These are phyloP conservation scores for Paxillus rubicundulus DNA, from an alignment of 768 basidiomycete genomes.

Conservation along the genomic window DNA sequence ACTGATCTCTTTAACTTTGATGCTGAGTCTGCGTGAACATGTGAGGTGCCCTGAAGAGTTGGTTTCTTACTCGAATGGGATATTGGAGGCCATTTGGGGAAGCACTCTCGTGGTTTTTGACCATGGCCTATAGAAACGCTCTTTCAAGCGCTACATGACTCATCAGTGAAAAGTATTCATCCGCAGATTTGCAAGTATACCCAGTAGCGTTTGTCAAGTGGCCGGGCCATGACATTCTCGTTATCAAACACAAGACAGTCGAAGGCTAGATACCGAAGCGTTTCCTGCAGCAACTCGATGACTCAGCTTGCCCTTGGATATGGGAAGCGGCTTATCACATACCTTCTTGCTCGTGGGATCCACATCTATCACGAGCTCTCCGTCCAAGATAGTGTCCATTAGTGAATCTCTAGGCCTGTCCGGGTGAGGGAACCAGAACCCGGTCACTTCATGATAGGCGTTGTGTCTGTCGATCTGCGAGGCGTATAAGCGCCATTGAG, in stretches of 20 bases:
- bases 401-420: constrained; percentile 67
- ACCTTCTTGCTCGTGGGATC: constrained; percentile 75
- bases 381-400: constrained; percentile 83
- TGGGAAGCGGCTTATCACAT: constrained; percentile 23
- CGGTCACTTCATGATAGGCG: constrained; percentile 67
- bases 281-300: constrained; percentile 52
- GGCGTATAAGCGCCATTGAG: constrained; percentile 1
- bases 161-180: constrained; percentile 4
- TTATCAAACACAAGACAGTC: constrained; percentile 88
- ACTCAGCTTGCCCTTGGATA: background rate
- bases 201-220: constrained; percentile 86
- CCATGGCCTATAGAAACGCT: constrained; percentile 84
- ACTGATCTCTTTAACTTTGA: constrained; percentile 84
- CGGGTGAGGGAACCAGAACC: constrained; percentile 88
- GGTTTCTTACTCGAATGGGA: constrained; percentile 79
- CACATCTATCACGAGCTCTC: constrained; percentile 89
- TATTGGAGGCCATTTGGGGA: constrained; percentile 57
- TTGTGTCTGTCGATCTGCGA: constrained; percentile 93
- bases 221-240: constrained; percentile 80
- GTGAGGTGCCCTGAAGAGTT: constrained; percentile 1
- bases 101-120: constrained; percentile 63
- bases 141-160: constrained; percentile 47
- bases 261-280: constrained; percentile 80
- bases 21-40: constrained; percentile 43
- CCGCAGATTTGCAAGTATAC: constrained; percentile 44